A percentile compares a stretch with the other conserved stretches of the same genome.
Conservation (phyloP, 768 basidiomycete genomes). For the Trichaptum fuscoviolaceum region DNA sequence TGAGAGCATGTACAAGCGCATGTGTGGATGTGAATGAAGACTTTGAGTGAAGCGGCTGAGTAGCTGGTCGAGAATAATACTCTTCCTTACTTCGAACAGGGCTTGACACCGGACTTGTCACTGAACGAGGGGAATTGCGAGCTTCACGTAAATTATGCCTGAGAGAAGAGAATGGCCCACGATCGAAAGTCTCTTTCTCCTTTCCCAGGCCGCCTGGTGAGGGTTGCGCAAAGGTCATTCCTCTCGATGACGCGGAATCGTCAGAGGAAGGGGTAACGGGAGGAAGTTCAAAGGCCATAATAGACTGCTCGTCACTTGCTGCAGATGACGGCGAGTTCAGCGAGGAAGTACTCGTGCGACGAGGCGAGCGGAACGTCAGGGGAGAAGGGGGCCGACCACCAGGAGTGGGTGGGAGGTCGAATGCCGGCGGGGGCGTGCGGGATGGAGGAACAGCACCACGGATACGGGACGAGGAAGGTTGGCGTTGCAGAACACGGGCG, state of each 20-base stretch:
- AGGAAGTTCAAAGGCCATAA: not conserved
- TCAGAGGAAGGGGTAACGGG: not conserved
- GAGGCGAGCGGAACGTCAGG: not conserved
- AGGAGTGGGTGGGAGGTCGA: not conserved
- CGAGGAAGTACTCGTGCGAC: not conserved
- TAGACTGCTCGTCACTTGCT: not conserved
- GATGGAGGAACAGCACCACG: not conserved
- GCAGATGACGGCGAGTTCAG: not conserved
- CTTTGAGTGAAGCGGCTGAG: not conserved
- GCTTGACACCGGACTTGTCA: not conserved
- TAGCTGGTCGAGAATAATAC: not conserved
- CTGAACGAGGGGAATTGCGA: not conserved
- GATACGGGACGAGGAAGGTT: not conserved
- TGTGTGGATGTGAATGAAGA: conserved; percentile 3
- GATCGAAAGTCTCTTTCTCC: not conserved
- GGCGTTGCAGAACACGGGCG: not conserved
- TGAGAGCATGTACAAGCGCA: not conserved
- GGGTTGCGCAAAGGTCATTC: not conserved
- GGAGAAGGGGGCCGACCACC: not conserved
- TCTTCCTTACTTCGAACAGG: not conserved
- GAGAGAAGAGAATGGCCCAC: not conserved
- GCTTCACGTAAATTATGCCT: not conserved
- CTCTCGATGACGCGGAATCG: not conserved
- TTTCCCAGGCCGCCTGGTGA: not conserved
- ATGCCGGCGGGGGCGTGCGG: not conserved